These are phyloP conservation scores for Phytophthora boehmeriae DNA, from an alignment of 352 stramenopile species.

Conservation along the genomic window DNA sequence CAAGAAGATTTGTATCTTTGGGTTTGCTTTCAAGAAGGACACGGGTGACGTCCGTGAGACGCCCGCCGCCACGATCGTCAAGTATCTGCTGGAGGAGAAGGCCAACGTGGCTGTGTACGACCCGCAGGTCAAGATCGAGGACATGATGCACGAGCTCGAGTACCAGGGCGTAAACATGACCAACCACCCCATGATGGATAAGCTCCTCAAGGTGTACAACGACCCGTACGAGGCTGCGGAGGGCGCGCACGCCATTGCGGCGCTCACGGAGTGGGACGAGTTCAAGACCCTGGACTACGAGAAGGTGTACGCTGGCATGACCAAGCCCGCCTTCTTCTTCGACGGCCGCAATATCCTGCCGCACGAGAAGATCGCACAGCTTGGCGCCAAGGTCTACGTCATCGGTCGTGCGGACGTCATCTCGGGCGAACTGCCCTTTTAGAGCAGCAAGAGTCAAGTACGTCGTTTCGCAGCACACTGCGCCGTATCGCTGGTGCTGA, in stretches of 20 bases:
- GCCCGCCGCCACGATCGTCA: conserved; percentile 96
- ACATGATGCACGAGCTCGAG: conserved; percentile 86
- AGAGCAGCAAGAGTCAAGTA: conserved; percentile 23
- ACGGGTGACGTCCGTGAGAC: conserved; percentile 99
- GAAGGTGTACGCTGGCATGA: conserved; percentile 96
- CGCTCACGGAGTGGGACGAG: conserved; percentile 99
- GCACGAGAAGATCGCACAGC: conserved; percentile 91
- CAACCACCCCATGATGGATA: conserved; percentile 90
- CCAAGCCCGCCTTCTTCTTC: conserved; percentile 99
- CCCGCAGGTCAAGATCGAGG: conserved; percentile 97
- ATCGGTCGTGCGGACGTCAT: conserved; percentile 91
- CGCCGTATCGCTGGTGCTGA: conserved; percentile 1
- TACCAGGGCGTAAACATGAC: conserved; percentile 91
- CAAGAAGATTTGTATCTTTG: conserved; percentile 99
- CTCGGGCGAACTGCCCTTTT: conserved; percentile 67
- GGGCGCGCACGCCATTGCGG: conserved; percentile 92
- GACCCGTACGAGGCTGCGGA: conserved; percentile 94
- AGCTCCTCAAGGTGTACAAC: conserved; percentile 68
- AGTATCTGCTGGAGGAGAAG: conserved; percentile 96
- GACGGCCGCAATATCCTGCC: conserved; percentile 98
- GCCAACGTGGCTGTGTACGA: conserved; percentile 98
- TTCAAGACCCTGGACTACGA: conserved; percentile 98
- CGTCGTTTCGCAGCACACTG: background rate
- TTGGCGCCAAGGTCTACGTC: conserved; percentile 99
- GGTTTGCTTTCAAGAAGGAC: conserved; percentile 99